A percentile compares a stretch with the other conserved stretches of the same genome.
These are phyloP conservation scores for Cercospora sp. DNA, from an alignment of 2,329 filamentous ascomycete genomes.

Conservation along the genomic window DNA sequence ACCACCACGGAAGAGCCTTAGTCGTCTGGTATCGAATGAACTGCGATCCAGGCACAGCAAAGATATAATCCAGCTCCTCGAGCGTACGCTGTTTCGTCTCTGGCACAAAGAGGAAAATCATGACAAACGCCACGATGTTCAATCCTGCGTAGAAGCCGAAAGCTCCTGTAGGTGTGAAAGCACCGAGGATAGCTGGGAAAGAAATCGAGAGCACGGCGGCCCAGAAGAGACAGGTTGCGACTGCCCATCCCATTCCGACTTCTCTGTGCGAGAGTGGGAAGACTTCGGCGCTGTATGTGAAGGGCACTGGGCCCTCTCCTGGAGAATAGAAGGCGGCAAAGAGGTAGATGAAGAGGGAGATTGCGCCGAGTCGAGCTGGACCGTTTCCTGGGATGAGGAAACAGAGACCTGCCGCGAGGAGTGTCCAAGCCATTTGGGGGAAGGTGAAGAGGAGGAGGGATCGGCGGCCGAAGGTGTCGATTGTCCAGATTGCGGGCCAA, in stretches of 20 bases:
- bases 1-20: constrained; percentile 49
- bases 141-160: constrained; percentile 60
- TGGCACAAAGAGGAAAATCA: constrained; percentile 53
- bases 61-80: constrained; percentile 54
- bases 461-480: constrained; percentile 41
- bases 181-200: constrained; percentile 51
- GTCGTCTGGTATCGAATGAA: constrained; percentile 37
- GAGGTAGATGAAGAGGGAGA: constrained; percentile 56
- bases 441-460: constrained; percentile 45
- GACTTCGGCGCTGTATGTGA: constrained; percentile 68
- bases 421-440: constrained; percentile 49
- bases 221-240: constrained; percentile 64
- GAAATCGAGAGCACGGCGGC: constrained; percentile 53
- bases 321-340: constrained; percentile 48
- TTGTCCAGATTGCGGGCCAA: constrained; percentile 39
- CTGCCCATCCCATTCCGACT: constrained; percentile 69
- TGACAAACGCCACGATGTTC: constrained; percentile 56
- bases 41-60: constrained; percentile 50
- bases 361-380: constrained; percentile 42
- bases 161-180: constrained; percentile 55
- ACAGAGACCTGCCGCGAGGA: constrained; percentile 51
- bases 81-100: constrained; percentile 53
- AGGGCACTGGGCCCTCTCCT: constrained; percentile 59
- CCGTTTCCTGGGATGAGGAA: constrained; percentile 40
- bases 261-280: constrained; percentile 71